A percentile compares a stretch with the other conserved stretches of the same genome.
Conservation (phyloP, 1,284 basidiomycete genomes). For the Boletus semigastroideus region DNA sequence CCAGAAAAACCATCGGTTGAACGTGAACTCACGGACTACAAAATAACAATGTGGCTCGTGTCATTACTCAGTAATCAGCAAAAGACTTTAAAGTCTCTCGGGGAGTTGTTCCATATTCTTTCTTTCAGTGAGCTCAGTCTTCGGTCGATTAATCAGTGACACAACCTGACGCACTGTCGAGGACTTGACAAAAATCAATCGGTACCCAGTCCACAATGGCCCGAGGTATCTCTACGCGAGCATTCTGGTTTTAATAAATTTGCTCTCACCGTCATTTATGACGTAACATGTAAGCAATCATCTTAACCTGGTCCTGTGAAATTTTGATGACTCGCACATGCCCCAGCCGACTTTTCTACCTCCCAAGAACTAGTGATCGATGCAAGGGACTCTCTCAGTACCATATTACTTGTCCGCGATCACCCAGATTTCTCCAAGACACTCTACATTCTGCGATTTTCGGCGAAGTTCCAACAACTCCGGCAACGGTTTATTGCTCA, state of each 20-base stretch:
- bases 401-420: background rate
- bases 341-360: background rate
- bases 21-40: background rate
- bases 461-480: background rate
- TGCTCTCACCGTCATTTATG: conserved; percentile 4
- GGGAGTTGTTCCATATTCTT: conserved; percentile 6
- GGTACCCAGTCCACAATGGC: background rate
- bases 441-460: conserved; percentile 5
- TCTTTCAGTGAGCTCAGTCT: background rate
- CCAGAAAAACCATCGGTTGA: background rate
- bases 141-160: background rate
- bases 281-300: background rate
- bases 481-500: background rate
- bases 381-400: background rate
- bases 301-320: too few relatives aligned
- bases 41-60: background rate
- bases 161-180: background rate
- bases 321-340: background rate
- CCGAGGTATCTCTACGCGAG: background rate
- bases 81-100: background rate
- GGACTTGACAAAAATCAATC: background rate
- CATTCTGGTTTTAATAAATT: background rate
- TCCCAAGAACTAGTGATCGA: background rate
- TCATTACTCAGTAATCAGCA: background rate
- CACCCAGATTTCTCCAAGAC: background rate